Evolutionary conservation across 306 rosid species (phyloP), one percentile per base, ranked within the genome.

Genomic region (Senna tora): DNA sequence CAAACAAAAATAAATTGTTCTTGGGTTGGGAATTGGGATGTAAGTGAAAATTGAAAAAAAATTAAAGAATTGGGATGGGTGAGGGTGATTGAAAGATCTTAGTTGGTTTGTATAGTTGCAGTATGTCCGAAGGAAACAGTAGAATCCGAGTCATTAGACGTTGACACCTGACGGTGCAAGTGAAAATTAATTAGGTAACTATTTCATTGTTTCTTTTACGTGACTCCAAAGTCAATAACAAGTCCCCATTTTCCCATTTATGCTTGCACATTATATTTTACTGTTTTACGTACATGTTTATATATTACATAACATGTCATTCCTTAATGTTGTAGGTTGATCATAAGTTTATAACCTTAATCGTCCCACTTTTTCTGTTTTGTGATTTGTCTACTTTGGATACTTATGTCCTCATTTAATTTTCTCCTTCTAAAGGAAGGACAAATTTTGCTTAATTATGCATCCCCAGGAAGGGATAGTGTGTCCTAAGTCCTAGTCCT

Each of bases 161-260:
- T 49, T 76, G 63, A 58, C 47, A 56, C 54, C 2, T 65, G 67
- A 75, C 50, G 19, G 36, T 19, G 55, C 25, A 76, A 59, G 54
- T 34, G 20, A 9, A 43, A 10, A 41, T 60, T 67, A 22, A 67
- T 75, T 79, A 67, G 61, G 20, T 21, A 77, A 76, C 80, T 49
- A 4, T 10, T 33, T 72, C 33, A 28, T 17, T 30, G 66, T 71
- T 76, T 64, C 82, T 77, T 66, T 79, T 67, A 73, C 85, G 69
- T 84, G 17, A 61, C 74, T 65, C 67, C 77, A 36, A 84, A 87
- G 87, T 71, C 74, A 80, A 43, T 77, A 51, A n/a, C n/a, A n/a
- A 42, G 47, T 42, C 47, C 15, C 47, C 15, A 42, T 42, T 9
- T 42, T 11, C 47, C 47, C 47, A 42, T 42, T 42, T 9, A 10